Evolutionary conservation across 441 rosid species (phyloP), one percentile per base, ranked within the genome.

Genomic region (Adansonia rubrostipa): DNA sequence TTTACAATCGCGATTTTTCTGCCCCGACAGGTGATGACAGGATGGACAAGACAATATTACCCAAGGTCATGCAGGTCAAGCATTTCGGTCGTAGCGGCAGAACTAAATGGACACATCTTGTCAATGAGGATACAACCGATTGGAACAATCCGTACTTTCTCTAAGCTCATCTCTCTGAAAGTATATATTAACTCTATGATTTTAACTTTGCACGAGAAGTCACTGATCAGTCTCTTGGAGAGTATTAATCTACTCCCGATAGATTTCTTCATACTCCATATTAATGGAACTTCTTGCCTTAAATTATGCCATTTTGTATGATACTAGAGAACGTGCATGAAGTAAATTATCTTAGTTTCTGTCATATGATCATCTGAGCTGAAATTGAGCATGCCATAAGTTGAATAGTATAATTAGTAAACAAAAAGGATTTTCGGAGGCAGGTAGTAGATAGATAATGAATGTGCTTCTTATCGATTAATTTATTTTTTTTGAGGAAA

Each of bases 91-190:
- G 98, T 6, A 95, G 98, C 80, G 96, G 99, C 76, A 86, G 96
- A 81, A 92, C 98, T 6, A 93, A 95, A 80, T 92, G 99, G 99
- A 92, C 98, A 7, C 99, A 93, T 87, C 97, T 95, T 85, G 97
- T 93, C 74, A 87, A 85, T 48, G 96, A 95, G 82, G 96, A 93
- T 76, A 92, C 99, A 44, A 95, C 97, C 63, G 97, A 95, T 75
- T 92, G 99, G 99, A 92, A 91, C 85, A 90, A 89, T 80, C 99
- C 96, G 98, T 95, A 88, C 77, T 95, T 85, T 61, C 19, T 13
- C 58, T 62, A 11, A 24, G 42, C 66, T 62, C 66, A 10, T 22
- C 45, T 42, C 15, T 42, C 15, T n/a, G 22, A 36, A 40, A 11
- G 5, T 66, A 40, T 66, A 11, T 66, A 6, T 40, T 36, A 64